Conservation (phyloP, 176 grass and related monocot genomes). For the Microstegium vimineum region DNA sequence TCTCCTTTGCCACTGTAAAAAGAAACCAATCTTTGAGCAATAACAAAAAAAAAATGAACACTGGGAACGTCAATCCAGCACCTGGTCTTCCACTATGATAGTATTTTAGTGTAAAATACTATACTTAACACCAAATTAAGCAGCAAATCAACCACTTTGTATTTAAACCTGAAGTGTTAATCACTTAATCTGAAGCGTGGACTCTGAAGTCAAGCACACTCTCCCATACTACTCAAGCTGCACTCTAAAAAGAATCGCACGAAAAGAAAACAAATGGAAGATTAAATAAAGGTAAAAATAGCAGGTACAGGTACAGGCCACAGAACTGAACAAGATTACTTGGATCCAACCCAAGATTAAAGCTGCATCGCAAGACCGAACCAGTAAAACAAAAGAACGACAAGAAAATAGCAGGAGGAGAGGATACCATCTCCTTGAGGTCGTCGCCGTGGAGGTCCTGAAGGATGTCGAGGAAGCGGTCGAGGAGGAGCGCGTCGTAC, state of each 20-base stretch:
- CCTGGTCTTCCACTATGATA: neutral
- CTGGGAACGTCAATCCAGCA: neutral
- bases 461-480: constrained; percentile 72
- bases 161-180: neutral
- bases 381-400: no score
- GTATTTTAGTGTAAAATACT: neutral
- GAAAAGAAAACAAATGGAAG: neutral
- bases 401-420: neutral
- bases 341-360: constrained; percentile 19
- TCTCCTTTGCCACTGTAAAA: neutral
- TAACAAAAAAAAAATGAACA: neutral
- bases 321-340: neutral
- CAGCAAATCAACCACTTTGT: neutral
- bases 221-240: neutral
- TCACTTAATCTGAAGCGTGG: neutral
- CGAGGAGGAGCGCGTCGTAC: constrained; percentile 69
- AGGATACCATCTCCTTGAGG: constrained; percentile 46
- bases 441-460: constrained; percentile 62
- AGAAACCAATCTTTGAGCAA: neutral
- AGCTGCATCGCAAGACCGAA: neutral
- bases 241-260: neutral
- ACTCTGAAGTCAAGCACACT: constrained; percentile 14
- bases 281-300: neutral
- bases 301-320: neutral
- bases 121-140: constrained; percentile 1